Percentiles rank a stretch among this genome's conserved stretches.
phyloP scores from a whole-genome alignment of 805 yeast genomes.

The Yamadazyma akitaensis region DNA sequence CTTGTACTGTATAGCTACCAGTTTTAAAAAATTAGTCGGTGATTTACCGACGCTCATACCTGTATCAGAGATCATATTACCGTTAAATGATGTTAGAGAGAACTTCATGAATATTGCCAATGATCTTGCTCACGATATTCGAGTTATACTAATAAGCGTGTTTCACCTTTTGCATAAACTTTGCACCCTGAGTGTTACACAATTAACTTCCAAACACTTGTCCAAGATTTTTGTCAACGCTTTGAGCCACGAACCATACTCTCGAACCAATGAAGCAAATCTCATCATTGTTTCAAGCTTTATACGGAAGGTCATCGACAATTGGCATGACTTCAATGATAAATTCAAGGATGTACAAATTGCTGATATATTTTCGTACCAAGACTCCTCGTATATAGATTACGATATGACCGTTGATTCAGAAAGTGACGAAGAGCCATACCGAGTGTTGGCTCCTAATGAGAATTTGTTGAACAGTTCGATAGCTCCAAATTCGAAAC shows the following conservation, averaged over 20 bases:
- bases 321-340: conserved; percentile 36
- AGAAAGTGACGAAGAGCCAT: conserved; percentile 9
- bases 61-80: conserved; percentile 45
- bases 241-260: conserved; percentile 47
- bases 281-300: conserved; percentile 52
- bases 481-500: conserved; percentile 14
- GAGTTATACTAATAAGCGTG: conserved; percentile 33
- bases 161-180: conserved; percentile 37
- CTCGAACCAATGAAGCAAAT: conserved; percentile 42
- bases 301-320: conserved; percentile 48
- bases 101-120: conserved; percentile 13
- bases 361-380: conserved; percentile 6
- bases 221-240: conserved; percentile 53
- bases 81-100: conserved; percentile 46
- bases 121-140: conserved; percentile 8
- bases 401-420: conserved; percentile 31
- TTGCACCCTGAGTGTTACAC: conserved; percentile 33
- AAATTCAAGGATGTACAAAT: conserved; percentile 17
- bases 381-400: conserved; percentile 31
- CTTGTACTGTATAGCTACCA: conserved; percentile 47
- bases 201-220: conserved; percentile 39
- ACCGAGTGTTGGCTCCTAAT: background rate
- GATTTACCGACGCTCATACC: conserved; percentile 59
- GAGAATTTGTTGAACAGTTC: background rate
- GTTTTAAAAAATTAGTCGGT: conserved; percentile 45